phyloP scores from a whole-genome alignment of 495 filamentous ascomycete species.

The Penicillium longicatenatum region DNA sequence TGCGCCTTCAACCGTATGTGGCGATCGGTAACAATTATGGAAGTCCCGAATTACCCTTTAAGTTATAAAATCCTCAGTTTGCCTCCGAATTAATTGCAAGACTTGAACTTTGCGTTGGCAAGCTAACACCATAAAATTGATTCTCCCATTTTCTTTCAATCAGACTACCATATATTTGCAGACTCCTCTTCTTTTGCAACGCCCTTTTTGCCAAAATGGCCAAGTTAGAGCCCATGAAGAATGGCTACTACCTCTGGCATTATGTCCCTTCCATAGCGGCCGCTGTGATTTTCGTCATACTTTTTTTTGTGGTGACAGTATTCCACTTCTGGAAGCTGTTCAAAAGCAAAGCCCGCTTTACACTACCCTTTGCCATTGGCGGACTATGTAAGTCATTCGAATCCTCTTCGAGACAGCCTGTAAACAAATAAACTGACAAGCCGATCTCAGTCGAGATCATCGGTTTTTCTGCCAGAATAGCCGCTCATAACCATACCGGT shows the following conservation, averaged over 20 bases:
- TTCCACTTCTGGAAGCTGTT: slow-evolving; percentile 38
- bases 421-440: background rate
- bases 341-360: slow-evolving; percentile 12
- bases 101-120: no score
- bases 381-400: slow-evolving; percentile 23
- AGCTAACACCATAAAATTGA: no score
- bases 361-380: slow-evolving; percentile 18
- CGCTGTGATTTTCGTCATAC: slow-evolving; percentile 46
- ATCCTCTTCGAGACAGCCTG: background rate
- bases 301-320: slow-evolving; percentile 47
- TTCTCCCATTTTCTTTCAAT: no score
- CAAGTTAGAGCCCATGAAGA: slow-evolving; percentile 12
- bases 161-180: no score
- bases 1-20: no score
- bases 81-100: no score
- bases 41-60: no score
- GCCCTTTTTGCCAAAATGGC: slow-evolving; percentile 7
- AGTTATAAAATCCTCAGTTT: no score
- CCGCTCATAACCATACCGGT: slow-evolving; percentile 17
- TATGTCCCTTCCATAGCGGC: slow-evolving; percentile 47
- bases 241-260: slow-evolving; percentile 17
- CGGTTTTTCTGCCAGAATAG: slow-evolving; percentile 42
- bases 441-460: slow-evolving; percentile 43
- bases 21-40: no score
- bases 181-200: no score